Percentiles rank a stretch among this genome's conserved stretches.
phyloP scores from a whole-genome alignment of 495 filamentous ascomycete species.

The Talaromyces wortmannii region DNA sequence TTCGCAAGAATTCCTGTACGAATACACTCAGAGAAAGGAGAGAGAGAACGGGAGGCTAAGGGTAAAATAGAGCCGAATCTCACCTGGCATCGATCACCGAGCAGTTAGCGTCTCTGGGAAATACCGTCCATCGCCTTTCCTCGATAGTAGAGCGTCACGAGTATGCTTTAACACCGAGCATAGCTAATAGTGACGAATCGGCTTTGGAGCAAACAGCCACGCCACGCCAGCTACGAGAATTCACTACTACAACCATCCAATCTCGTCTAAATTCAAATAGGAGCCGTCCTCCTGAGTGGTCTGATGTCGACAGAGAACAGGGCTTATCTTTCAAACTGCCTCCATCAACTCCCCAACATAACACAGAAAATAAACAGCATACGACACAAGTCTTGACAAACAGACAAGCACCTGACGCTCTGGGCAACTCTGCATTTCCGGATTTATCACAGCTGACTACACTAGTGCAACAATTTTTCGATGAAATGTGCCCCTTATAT shows the following conservation, averaged over 20 bases:
- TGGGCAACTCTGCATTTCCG: not conserved
- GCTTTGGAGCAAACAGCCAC: not conserved
- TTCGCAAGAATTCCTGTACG: not conserved
- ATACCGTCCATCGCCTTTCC: not conserved
- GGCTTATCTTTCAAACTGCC: not conserved
- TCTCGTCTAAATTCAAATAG: not conserved
- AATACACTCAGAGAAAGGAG: not conserved
- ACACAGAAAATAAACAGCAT: too few relatives aligned
- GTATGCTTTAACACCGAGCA: not conserved
- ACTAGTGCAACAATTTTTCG: not conserved
- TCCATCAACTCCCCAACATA: too few relatives aligned
- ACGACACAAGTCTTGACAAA: not conserved
- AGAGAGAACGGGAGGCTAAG: not conserved
- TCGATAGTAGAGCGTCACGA: not conserved
- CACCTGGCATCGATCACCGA: not conserved
- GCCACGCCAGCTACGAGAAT: not conserved
- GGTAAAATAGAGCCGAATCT: not conserved
- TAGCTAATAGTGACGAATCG: not conserved
- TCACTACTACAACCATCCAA: not conserved
- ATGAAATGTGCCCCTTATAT: not conserved
- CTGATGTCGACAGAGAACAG: not conserved
- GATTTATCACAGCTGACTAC: not conserved
- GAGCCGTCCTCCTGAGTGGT: not conserved
- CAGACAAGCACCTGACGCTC: not conserved
- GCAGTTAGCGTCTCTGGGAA: not conserved